A percentile compares a stretch with the other conserved stretches of the same genome.
Evolutionary conservation across 768 basidiomycete species (phyloP).

Genomic region (Amanita polypyramis): DNA sequence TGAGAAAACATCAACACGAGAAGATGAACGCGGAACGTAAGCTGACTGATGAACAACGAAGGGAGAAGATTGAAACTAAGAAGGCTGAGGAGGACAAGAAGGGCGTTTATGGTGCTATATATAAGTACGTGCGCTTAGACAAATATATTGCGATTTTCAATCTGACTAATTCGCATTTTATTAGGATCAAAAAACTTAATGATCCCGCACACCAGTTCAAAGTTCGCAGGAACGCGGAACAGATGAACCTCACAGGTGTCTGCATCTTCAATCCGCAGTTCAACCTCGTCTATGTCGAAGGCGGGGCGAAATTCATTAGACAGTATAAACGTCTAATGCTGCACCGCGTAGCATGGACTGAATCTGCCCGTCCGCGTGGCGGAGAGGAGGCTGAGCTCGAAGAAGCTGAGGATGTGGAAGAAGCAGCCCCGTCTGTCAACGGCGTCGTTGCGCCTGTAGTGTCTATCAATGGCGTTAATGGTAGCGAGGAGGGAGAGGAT

Average conservation of each 20-base stretch:
- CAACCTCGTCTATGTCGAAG: slow-evolving; percentile 90
- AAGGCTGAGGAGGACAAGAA: slow-evolving; percentile 83
- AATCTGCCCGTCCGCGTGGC: slow-evolving; percentile 72
- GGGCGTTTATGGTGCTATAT: slow-evolving; percentile 74
- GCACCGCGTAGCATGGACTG: slow-evolving; percentile 88
- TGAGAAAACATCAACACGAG: slow-evolving; percentile 81
- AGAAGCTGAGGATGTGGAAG: slow-evolving; percentile 25
- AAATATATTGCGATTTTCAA: slow-evolving; percentile 1
- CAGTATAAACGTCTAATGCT: slow-evolving; percentile 84
- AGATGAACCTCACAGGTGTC: slow-evolving; percentile 76
- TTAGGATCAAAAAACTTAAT: slow-evolving; percentile 76
- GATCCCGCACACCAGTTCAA: slow-evolving; percentile 95
- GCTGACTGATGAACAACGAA: slow-evolving; percentile 80
- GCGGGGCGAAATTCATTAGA: slow-evolving; percentile 74
- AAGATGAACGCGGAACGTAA: slow-evolving; percentile 91
- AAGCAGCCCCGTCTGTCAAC: slow-evolving; percentile 5
- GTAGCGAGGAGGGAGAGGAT: slow-evolving; percentile 19
- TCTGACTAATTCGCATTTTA: background rate
- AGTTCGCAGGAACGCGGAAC: slow-evolving; percentile 93
- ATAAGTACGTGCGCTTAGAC: slow-evolving; percentile 60
- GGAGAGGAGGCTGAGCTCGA: slow-evolving; percentile 64
- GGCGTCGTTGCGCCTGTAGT: slow-evolving; percentile 2
- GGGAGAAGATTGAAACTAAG: slow-evolving; percentile 81
- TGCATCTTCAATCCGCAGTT: slow-evolving; percentile 88
- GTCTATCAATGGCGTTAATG: slow-evolving; percentile 16